Evolutionary conservation across 495 filamentous ascomycete species (phyloP).

Genomic region (Neurospora sp.): DNA sequence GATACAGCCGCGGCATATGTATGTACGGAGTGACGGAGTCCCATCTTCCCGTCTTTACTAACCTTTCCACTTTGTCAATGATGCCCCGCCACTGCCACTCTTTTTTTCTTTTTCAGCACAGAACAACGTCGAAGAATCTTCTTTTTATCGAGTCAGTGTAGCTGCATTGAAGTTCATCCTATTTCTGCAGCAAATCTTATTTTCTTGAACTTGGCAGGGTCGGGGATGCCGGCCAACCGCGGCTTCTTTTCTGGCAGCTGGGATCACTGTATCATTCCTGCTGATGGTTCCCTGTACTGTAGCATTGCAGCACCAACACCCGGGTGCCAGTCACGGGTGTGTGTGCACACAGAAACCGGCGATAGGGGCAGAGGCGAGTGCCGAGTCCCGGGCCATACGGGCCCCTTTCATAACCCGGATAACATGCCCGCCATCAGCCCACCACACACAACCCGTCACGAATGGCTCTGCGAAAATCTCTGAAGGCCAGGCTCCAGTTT

Average conservation of each 20-base stretch:
- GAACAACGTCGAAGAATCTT: not conserved
- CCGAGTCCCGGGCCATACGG: not conserved
- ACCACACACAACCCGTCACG: not conserved
- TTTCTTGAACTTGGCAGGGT: not conserved
- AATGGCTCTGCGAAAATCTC: not conserved
- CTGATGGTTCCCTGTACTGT: not conserved
- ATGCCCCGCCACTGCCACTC: not conserved
- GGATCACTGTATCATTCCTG: not conserved
- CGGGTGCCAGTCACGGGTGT: not conserved
- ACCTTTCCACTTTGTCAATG: not conserved
- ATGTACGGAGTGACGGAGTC: not conserved
- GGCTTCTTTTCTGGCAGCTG: not conserved
- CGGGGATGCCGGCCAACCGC: not conserved
- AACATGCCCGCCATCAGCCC: not conserved
- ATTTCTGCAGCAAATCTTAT: not conserved
- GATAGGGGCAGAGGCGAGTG: conserved; percentile 1
- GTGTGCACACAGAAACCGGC: not conserved
- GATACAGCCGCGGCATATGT: not conserved
- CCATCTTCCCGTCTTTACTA: not conserved
- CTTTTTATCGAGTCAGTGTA: not conserved
- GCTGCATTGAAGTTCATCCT: not conserved
- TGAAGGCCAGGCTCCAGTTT: not conserved
- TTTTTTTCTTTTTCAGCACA: not conserved
- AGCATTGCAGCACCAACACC: not conserved
- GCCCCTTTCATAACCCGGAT: not conserved